Conservation (phyloP, 2,329 filamentous ascomycete genomes). For the Fusarium irregulare region DNA sequence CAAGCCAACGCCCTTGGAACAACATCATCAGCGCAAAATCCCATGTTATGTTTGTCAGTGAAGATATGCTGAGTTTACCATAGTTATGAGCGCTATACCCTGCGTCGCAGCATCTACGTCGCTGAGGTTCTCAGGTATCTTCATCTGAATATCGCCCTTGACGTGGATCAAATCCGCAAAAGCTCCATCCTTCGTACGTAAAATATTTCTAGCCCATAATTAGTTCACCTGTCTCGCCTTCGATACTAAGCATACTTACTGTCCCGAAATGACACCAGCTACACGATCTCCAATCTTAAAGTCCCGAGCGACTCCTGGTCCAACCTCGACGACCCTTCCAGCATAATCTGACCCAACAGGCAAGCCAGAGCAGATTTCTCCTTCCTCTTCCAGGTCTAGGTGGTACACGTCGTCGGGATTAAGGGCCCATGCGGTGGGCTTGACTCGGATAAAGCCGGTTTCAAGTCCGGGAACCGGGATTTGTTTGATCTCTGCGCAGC, state of each 20-base stretch:
- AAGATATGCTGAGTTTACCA: not conserved
- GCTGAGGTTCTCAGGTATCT: constrained; percentile 53
- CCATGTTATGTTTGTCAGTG: not conserved
- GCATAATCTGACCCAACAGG: constrained; percentile 58
- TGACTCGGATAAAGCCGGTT: not conserved
- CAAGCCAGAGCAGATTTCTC: constrained; percentile 14
- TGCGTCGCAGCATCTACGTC: constrained; percentile 60
- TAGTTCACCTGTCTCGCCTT: rapidly evolving
- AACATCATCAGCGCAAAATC: not conserved
- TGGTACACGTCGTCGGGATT: constrained; percentile 11
- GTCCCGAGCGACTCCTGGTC: constrained; percentile 48
- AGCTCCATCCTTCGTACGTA: constrained; percentile 48
- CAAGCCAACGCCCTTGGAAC: constrained; percentile 55
- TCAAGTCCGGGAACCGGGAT: not conserved
- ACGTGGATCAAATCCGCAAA: constrained; percentile 54
- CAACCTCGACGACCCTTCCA: constrained; percentile 59
- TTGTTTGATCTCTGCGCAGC: not conserved
- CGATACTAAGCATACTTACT: not conserved
- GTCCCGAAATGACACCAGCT: constrained; percentile 21
- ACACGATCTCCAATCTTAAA: constrained; percentile 62
- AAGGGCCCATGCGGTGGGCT: not conserved
- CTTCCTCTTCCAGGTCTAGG: not conserved
- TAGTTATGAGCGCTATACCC: constrained; percentile 56
- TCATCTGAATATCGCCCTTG: constrained; percentile 56
- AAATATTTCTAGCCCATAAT: not conserved